phyloP scores from a whole-genome alignment of 1,139 yeast genomes.

The Saccharomycopsis phalli region DNA sequence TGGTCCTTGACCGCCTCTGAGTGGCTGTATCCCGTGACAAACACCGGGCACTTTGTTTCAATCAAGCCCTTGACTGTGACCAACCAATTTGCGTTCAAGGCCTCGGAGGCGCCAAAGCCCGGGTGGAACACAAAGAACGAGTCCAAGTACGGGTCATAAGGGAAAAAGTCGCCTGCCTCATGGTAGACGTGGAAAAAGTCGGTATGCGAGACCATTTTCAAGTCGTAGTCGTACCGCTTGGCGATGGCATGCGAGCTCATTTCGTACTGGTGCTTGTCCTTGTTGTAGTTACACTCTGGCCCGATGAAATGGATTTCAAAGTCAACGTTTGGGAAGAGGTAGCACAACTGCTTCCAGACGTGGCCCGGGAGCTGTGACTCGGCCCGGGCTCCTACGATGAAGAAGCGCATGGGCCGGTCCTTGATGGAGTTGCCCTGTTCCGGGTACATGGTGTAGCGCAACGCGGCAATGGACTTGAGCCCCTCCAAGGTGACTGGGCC shows the following conservation, averaged over 20 bases:
- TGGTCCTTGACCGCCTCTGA: slow-evolving; percentile 64
- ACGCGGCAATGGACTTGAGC: slow-evolving; percentile 81
- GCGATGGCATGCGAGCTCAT: slow-evolving; percentile 53
- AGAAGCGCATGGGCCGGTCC: slow-evolving; percentile 84
- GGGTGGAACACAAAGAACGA: slow-evolving; percentile 93
- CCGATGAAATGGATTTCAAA: slow-evolving; percentile 90
- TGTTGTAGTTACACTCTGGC: slow-evolving; percentile 79
- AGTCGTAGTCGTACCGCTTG: slow-evolving; percentile 65
- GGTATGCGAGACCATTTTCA: slow-evolving; percentile 76
- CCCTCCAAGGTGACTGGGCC: slow-evolving; percentile 92
- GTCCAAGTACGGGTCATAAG: slow-evolving; percentile 94
- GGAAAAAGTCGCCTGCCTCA: slow-evolving; percentile 89
- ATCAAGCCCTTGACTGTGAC: slow-evolving; percentile 76
- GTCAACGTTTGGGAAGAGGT: slow-evolving; percentile 70
- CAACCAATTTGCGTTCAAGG: slow-evolving; percentile 82
- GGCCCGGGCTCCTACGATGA: slow-evolving; percentile 84
- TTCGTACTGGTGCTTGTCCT: slow-evolving; percentile 45
- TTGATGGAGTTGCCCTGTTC: slow-evolving; percentile 42
- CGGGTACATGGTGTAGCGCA: slow-evolving; percentile 84
- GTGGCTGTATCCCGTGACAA: slow-evolving; percentile 83
- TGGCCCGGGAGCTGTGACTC: slow-evolving; percentile 92
- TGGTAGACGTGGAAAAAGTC: slow-evolving; percentile 86
- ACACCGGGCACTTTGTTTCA: slow-evolving; percentile 88
- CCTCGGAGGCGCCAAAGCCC: slow-evolving; percentile 80
- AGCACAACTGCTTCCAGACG: slow-evolving; percentile 91